Evolutionary conservation across 805 yeast species (phyloP), one percentile per base, ranked within the genome.

Genomic region (Zygosaccharomyces kombuchaensis): DNA sequence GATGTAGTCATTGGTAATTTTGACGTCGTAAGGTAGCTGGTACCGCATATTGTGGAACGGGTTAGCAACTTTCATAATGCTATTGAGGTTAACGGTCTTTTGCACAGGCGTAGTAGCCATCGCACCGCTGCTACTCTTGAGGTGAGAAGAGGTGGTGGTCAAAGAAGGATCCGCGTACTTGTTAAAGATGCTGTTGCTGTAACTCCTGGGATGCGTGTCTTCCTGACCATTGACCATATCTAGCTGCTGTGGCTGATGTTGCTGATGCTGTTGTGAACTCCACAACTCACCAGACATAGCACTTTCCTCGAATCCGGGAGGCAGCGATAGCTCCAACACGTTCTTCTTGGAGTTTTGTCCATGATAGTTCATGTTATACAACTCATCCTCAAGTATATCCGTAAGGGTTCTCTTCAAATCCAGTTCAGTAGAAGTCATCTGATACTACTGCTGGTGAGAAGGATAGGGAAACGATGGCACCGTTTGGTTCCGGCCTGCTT

Each of bases 151-250:
- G 13, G 59, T 56, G 3, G 68, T 64, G 1, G 68, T 64, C 36
- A 64, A 45, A 9, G 62, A 52, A 10, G 68, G 68, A 52, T 64
- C 67, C 21, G 66, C 66, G 47, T 62, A 64, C 45, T 60, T 57
- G 49, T 55, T 63, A 52, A 63, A 63, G 23, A 52, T 47, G 27
- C 45, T 37, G 36, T 42, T 36, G n/a, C 37, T 31, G 7, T 36
- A 34, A 23, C 9, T 38, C 16, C 29, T 34, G 25, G 23, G 32
- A 9, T 38, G 19, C 14, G 23, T 7, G 8, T 29, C 32, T n/a
- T 29, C 32, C 14, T 29, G 32, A n/a, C n/a, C n/a, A 29, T 12
- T 29, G 9, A 29, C 13, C 41, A 30, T 27, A 9, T 38, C 41
- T 38, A 26, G 9, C 41, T 38, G 41, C 13, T 44, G 47, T 3